A percentile compares a stretch with the other conserved stretches of the same genome.
phyloP scores from a whole-genome alignment of 2,329 filamentous ascomycete genomes.

The Aureobasidium sp. region DNA sequence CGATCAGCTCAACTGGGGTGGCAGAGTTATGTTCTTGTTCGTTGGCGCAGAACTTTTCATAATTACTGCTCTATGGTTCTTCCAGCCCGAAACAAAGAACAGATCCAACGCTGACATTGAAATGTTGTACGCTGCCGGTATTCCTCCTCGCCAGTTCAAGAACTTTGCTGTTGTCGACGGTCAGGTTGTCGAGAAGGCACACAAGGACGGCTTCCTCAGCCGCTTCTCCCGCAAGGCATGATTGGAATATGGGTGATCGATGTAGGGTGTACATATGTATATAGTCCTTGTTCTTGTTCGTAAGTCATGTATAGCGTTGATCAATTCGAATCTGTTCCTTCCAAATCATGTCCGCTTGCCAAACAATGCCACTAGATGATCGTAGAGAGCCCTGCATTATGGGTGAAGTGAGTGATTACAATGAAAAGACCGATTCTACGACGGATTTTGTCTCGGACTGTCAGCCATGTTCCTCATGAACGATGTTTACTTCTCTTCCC shows the following conservation, averaged over 20 bases:
- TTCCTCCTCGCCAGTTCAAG: background rate
- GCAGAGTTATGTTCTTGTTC: conserved; percentile 35
- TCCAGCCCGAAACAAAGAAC: conserved; percentile 36
- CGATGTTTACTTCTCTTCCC: no score
- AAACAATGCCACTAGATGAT: no score
- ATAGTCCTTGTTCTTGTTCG: background rate
- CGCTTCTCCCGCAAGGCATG: background rate
- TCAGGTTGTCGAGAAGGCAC: background rate
- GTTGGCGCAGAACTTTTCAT: conserved; percentile 32
- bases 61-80: conserved; percentile 27
- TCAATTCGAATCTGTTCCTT: no score
- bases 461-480: no score
- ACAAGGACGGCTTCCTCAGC: background rate
- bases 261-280: background rate
- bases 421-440: no score
- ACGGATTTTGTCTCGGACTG: no score
- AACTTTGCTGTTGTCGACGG: background rate
- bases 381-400: no score
- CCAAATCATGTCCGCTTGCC: no score
- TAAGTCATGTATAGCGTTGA: no score
- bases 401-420: no score
- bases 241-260: background rate
- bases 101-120: conserved; percentile 28
- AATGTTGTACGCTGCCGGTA: background rate
- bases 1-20: conserved; percentile 34